A percentile compares a stretch with the other conserved stretches of the same genome.
These are phyloP conservation scores for Euphorbia pulcherrima DNA, from an alignment of 345 rosid genomes.

Conservation along the genomic window DNA sequence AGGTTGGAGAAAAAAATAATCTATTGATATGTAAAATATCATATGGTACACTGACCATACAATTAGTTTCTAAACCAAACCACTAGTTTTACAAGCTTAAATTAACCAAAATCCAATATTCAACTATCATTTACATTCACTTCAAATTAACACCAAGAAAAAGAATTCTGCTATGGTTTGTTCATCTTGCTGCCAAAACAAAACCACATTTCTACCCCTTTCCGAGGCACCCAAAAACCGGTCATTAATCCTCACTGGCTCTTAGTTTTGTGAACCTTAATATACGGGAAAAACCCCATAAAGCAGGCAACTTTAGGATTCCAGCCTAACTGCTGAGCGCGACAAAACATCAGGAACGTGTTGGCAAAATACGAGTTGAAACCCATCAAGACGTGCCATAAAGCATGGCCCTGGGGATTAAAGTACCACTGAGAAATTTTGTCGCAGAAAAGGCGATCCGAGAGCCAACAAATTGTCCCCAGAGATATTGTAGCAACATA, in stretches of 20 bases:
- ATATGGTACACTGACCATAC: conserved; percentile 2
- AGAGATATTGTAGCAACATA: conserved; percentile 56
- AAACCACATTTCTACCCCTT: conserved; percentile 8
- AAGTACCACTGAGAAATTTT: conserved; percentile 55
- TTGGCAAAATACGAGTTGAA: conserved; percentile 86
- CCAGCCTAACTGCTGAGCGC: conserved; percentile 84
- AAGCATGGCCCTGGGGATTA: conserved; percentile 89
- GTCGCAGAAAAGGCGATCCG: conserved; percentile 60
- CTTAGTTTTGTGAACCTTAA: conserved; percentile 77
- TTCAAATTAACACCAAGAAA: not conserved
- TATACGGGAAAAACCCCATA: conserved; percentile 66
- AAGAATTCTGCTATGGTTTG: conserved; percentile 7
- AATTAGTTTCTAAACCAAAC: conserved; percentile 8
- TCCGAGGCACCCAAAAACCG: not conserved
- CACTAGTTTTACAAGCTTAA: conserved; percentile 15
- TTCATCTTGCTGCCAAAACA: conserved; percentile 11
- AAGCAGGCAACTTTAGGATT: conserved; percentile 52
- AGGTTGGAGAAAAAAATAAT: not conserved
- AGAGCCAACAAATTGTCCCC: conserved; percentile 68
- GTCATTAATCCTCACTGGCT: conserved; percentile 12
- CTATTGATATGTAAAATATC: not conserved
- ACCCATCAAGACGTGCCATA: conserved; percentile 89
- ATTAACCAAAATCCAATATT: conserved; percentile 16
- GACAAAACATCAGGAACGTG: conserved; percentile 94
- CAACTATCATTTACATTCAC: conserved; percentile 17